phyloP scores from a whole-genome alignment of 768 basidiomycete genomes.

The Trametes meyenii region DNA sequence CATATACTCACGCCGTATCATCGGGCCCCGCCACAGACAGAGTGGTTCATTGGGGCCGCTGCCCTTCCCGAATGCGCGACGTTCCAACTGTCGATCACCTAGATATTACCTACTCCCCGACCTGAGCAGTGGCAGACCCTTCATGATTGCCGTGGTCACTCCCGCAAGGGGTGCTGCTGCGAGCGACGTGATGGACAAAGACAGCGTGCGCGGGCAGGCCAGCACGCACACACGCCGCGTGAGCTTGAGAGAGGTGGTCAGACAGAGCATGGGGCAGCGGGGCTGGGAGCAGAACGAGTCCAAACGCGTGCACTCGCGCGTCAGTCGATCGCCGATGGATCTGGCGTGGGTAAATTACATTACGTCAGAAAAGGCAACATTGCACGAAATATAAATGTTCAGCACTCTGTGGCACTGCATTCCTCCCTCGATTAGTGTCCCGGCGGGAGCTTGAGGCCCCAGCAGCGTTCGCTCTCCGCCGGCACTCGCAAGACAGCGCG shows the following conservation, averaged over 20 bases:
- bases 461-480: too few species aligned
- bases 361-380: constrained; percentile 22
- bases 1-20: constrained; percentile 4
- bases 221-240: constrained; percentile 4
- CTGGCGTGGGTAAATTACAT: constrained; percentile 9
- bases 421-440: neutral
- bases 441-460: neutral
- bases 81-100: constrained; percentile 19
- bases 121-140: neutral
- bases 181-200: neutral
- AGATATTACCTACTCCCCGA: constrained; percentile 1
- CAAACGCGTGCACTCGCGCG: constrained; percentile 5
- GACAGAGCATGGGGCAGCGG: constrained; percentile 4
- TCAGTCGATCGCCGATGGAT: constrained; percentile 16
- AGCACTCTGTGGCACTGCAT: constrained; percentile 11
- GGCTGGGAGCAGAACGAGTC: neutral
- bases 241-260: constrained; percentile 21
- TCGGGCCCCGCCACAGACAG: neutral
- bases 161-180: neutral
- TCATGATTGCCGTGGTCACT: constrained; percentile 12
- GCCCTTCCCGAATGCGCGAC: neutral
- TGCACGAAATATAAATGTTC: neutral
- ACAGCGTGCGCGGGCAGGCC: constrained; percentile 1
- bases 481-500: too few species aligned
- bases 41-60: neutral